Evolutionary conservation across 1,284 basidiomycete genomes (phyloP).

Genomic region (Singerocomus inundabilis): DNA sequence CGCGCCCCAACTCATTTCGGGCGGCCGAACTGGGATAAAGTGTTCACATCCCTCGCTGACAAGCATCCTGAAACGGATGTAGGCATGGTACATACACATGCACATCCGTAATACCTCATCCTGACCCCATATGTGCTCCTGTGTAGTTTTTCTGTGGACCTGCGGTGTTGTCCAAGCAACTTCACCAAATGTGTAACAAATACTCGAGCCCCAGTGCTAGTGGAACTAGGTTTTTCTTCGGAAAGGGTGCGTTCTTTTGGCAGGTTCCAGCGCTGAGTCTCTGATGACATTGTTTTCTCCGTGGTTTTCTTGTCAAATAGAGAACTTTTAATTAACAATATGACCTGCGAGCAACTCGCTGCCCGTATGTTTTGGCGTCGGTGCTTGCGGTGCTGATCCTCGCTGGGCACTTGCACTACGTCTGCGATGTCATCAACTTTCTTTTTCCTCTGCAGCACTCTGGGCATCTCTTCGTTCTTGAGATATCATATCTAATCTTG

Average conservation of each 20-base stretch:
- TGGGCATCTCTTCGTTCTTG: neutral
- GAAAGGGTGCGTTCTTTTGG: slow-evolving; percentile 56
- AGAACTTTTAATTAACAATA: slow-evolving; percentile 23
- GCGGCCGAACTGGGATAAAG: slow-evolving; percentile 87
- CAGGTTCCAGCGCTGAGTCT: neutral
- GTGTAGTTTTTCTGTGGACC: slow-evolving; percentile 81
- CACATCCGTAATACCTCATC: neutral
- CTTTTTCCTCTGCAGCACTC: neutral
- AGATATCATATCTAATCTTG: neutral
- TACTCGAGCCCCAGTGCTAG: slow-evolving; percentile 75
- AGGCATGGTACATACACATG: slow-evolving; percentile 57
- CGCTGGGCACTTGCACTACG: neutral
- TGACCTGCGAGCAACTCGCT: neutral
- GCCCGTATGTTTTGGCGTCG: neutral
- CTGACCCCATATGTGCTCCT: slow-evolving; percentile 1
- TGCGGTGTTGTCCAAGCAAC: slow-evolving; percentile 59
- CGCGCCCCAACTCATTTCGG: slow-evolving; percentile 92
- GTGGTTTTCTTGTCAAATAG: slow-evolving; percentile 8
- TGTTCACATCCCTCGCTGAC: slow-evolving; percentile 72
- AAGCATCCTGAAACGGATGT: slow-evolving; percentile 84
- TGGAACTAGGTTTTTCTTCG: slow-evolving; percentile 85
- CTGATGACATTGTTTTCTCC: slow-evolving; percentile 2
- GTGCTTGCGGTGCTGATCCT: slow-evolving; percentile 4
- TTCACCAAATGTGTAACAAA: slow-evolving; percentile 81
- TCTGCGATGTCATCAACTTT: neutral